Evolutionary conservation across 108 stramenopile species (phyloP), one percentile per base, ranked within the genome.

Genomic region (Parietichytrium sp.): DNA sequence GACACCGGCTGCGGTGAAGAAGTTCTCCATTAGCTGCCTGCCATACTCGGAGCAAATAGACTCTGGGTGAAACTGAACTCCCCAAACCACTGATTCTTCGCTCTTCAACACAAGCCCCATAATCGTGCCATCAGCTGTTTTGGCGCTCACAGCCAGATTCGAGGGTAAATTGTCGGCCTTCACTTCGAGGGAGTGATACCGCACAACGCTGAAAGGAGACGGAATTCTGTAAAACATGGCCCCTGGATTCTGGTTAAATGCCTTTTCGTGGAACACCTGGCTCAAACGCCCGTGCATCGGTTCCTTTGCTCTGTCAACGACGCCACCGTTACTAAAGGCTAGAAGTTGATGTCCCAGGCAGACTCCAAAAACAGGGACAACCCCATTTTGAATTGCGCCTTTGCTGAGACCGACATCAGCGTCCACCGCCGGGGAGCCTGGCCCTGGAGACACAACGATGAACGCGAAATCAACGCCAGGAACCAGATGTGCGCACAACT

Each of bases 61-160:
- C 79, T 89, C 88, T 10, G 88, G 88, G 79, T 89, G 88, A 49
- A 89, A 89, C 51, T 89, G 88, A 54, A 89, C 85, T 10, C 61
- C 61, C 8, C 36, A 33, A 42, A 87, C 87, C 52, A 81, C 86
- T 27, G 84, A 83, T 3, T 81, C 87, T 20, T 33, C 33, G 6
- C 45, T 15, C 30, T 15, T 31, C 79, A 88, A 83, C 29, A 50
- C 29, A 48, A 89, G 52, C 3, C 49, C 87, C 87, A 89, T 88
- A 4, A 89, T 49, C 4, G 51, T 80, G 27, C 86, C 87, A 15
- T 87, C 85, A 18, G 15, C 83, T 16, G 85, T 45, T 55, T 86
- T 85, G 12, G 87, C 87, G 36, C 86, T 87, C 30, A 48, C 53
- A 16, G 23, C 15, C 27, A 83, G 33, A n/a, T 51, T 47, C 47